Percentiles rank a stretch among this genome's conserved stretches.
These are phyloP conservation scores for Xenosphaeropsis pyriputrescens DNA, from an alignment of 2,329 filamentous ascomycete species.

Conservation along the genomic window DNA sequence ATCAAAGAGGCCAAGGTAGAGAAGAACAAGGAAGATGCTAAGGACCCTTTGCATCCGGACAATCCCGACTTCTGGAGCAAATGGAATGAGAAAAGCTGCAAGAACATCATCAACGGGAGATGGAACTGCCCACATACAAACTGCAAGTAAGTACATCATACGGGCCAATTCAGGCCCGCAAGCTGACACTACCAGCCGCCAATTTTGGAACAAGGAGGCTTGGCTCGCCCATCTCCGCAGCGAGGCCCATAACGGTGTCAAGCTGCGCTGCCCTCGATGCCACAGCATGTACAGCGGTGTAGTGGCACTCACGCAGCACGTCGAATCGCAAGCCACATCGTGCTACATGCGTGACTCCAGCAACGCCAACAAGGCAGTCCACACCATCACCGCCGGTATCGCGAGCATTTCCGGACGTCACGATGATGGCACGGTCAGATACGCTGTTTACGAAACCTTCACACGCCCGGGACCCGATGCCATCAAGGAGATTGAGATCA, in stretches of 20 bases:
- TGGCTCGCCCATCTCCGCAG: too few species aligned
- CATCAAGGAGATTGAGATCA: too few species aligned
- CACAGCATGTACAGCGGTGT: constrained; percentile 23
- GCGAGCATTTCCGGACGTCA: constrained; percentile 18
- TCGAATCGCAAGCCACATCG: constrained; percentile 25
- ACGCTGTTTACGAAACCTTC: constrained; percentile 5
- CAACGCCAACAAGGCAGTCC: constrained; percentile 22
- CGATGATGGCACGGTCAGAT: constrained; percentile 20
- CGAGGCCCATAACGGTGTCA: background rate
- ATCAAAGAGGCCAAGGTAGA: background rate
- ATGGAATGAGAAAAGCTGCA: constrained; percentile 29
- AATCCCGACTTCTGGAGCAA: constrained; percentile 34
- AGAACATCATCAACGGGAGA: constrained; percentile 20
- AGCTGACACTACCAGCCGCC: too few species aligned
- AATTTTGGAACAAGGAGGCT: too few species aligned
- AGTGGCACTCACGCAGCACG: constrained; percentile 30
- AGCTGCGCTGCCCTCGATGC: constrained; percentile 30
- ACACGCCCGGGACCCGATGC: too few species aligned
- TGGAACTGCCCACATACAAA: constrained; percentile 37
- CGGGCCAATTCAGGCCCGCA: too few species aligned
- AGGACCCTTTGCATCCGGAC: constrained; percentile 8
- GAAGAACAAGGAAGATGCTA: background rate
- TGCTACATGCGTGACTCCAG: constrained; percentile 28
- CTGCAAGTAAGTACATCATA: constrained; percentile 30
- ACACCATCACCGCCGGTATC: constrained; percentile 24